Evolutionary conservation across 2,329 filamentous ascomycete species (phyloP).

Genomic region (Corynespora cassiicola): DNA sequence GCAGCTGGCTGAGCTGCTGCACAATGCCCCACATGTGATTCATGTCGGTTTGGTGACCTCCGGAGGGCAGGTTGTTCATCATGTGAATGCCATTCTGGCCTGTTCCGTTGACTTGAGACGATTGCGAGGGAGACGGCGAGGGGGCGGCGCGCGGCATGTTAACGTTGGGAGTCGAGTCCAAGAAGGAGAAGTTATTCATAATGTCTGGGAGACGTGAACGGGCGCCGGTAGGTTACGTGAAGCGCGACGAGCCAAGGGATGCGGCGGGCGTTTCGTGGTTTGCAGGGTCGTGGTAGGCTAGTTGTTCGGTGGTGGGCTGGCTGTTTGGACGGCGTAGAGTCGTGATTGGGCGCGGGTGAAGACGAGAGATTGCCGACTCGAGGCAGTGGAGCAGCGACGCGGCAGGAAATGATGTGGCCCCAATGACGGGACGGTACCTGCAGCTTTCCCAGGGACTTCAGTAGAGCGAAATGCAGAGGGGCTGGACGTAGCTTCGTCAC

Average conservation of each 20-base stretch:
- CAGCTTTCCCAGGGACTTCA: too few species aligned
- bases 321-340: conserved; percentile 1
- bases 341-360: conserved; percentile 14
- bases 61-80: conserved; percentile 46
- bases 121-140: conserved; percentile 34
- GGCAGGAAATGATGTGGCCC: conserved; percentile 12
- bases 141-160: conserved; percentile 41
- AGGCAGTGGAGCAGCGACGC: conserved; percentile 4
- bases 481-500: too few species aligned
- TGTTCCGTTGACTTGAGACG: conserved; percentile 37
- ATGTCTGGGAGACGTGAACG: conserved; percentile 5
- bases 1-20: conserved; percentile 46
- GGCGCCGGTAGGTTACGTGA: conserved; percentile 1
- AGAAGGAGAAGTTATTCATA: conserved; percentile 48
- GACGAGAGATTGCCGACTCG: conserved; percentile 5
- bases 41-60: conserved; percentile 52
- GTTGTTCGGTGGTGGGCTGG: conserved; percentile 12
- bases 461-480: too few species aligned
- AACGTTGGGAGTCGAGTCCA: conserved; percentile 32
- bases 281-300: conserved; percentile 13
- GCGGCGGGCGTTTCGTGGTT: neutral
- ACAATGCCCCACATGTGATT: conserved; percentile 50
- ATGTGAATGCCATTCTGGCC: conserved; percentile 44
- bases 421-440: conserved; percentile 13
- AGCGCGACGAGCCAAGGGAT: conserved; percentile 1